phyloP scores from a whole-genome alignment of 306 rosid genomes.

The Cucurbita pepo region DNA sequence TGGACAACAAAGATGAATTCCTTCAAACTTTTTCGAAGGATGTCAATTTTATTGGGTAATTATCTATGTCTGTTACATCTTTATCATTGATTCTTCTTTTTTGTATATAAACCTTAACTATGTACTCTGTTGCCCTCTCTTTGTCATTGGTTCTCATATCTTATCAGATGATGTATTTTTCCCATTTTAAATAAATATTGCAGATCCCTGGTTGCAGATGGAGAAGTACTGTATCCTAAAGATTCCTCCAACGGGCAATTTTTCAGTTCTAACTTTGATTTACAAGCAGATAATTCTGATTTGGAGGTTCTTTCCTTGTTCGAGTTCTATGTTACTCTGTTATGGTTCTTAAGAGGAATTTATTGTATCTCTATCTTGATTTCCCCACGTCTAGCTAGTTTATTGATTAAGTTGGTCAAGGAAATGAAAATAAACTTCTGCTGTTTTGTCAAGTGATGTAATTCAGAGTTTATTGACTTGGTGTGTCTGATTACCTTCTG shows the following conservation, averaged over 20 bases:
- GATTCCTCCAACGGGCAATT: constrained; percentile 23
- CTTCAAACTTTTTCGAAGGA: constrained; percentile 41
- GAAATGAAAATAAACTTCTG: not conserved
- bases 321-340: not conserved
- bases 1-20: constrained; percentile 69
- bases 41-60: constrained; percentile 44
- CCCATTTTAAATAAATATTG: constrained; percentile 6
- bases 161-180: not conserved
- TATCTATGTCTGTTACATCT: not conserved
- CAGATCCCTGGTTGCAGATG: constrained; percentile 43
- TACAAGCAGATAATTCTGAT: constrained; percentile 26
- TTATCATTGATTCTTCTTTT: not conserved
- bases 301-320: constrained; percentile 38
- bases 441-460: not conserved
- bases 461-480: not conserved
- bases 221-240: constrained; percentile 40
- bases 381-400: not conserved
- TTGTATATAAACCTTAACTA: not conserved
- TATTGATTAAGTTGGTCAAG: not conserved
- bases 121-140: not conserved
- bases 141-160: not conserved
- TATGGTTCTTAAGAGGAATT: not conserved
- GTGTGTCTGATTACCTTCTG: not conserved
- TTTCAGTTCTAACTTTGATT: constrained; percentile 12
- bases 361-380: not conserved